Percentiles rank a stretch among this genome's conserved stretches.
These are phyloP conservation scores for Fusarium bactridioides DNA, from an alignment of 2,329 filamentous ascomycete species.

Conservation along the genomic window DNA sequence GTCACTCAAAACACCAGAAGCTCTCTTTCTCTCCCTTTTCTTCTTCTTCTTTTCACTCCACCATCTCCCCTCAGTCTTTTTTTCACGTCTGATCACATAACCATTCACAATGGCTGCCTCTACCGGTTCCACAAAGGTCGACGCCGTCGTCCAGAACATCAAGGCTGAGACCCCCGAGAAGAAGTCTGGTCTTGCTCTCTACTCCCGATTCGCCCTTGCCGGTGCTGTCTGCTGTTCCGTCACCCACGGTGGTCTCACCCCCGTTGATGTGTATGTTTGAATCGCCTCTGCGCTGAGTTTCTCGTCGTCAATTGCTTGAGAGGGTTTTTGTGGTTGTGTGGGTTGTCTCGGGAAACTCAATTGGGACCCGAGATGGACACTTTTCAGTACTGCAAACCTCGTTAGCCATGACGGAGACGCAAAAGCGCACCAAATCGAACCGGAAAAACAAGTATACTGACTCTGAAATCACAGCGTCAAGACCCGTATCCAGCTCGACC, in stretches of 20 bases:
- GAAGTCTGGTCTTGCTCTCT: slow-evolving; percentile 71
- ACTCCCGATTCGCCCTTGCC: slow-evolving; percentile 96
- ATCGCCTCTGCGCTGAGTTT: not conserved
- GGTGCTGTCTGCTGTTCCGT: slow-evolving; percentile 98
- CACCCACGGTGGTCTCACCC: slow-evolving; percentile 96
- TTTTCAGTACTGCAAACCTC: not conserved
- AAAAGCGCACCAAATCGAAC: not conserved
- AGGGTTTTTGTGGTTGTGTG: not conserved
- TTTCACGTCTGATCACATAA: slow-evolving; percentile 33
- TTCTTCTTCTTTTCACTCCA: slow-evolving; percentile 17
- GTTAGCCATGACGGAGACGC: not conserved
- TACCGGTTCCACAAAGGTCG: slow-evolving; percentile 55
- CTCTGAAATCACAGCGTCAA: slow-evolving; percentile 73
- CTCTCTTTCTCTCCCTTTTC: slow-evolving; percentile 8
- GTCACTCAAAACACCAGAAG: slow-evolving; percentile 36
- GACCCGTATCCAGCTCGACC: slow-evolving; percentile 94
- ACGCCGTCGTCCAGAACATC: slow-evolving; percentile 54
- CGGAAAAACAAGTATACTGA: slow-evolving; percentile 21
- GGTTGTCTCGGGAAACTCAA: not conserved
- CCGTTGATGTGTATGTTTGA: slow-evolving; percentile 95
- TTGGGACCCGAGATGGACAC: slow-evolving; percentile 6
- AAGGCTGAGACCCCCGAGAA: slow-evolving; percentile 52
- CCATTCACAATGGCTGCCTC: slow-evolving; percentile 54
- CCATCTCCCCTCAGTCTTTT: slow-evolving; percentile 46
- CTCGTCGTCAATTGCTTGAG: slow-evolving; percentile 32